A percentile compares a stretch with the other conserved stretches of the same genome.
phyloP scores from a whole-genome alignment of 2,329 filamentous ascomycete species.

The Rasamsonia emersonii region DNA sequence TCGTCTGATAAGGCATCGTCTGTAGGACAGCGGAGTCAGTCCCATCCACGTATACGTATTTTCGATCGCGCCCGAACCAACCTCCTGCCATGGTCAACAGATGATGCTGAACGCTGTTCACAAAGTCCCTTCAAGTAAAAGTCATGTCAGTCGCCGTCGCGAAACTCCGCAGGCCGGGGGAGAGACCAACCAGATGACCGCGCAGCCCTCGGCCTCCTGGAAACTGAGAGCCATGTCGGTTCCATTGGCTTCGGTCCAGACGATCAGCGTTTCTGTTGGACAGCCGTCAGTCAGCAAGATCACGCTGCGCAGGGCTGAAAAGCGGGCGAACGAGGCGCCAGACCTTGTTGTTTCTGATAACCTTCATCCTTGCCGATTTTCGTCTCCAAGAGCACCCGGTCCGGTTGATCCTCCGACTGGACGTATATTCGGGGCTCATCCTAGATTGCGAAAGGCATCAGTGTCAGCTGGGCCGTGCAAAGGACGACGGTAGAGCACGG shows the following conservation, averaged over 20 bases:
- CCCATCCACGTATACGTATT: constrained; percentile 7
- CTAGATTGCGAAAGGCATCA: constrained; percentile 31
- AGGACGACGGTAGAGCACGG: constrained; percentile 2
- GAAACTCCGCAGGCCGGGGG: constrained; percentile 10
- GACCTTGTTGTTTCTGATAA: constrained; percentile 96
- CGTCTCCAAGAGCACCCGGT: constrained; percentile 76
- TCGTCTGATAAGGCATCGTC: constrained; percentile 90
- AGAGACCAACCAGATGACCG: constrained; percentile 68
- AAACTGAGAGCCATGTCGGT: constrained; percentile 98
- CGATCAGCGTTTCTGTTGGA: constrained; percentile 78
- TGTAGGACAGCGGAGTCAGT: constrained; percentile 21
- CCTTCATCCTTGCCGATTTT: constrained; percentile 88
- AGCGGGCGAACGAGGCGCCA: not conserved
- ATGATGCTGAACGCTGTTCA: constrained; percentile 73
- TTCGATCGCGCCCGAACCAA: no score
- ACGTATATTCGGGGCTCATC: constrained; percentile 85
- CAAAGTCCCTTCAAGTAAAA: constrained; percentile 64
- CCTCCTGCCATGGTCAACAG: constrained; percentile 55
- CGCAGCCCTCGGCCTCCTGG: constrained; percentile 91
- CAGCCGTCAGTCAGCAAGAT: constrained; percentile 17
- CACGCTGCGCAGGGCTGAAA: constrained; percentile 1
- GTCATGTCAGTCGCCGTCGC: constrained; percentile 15
- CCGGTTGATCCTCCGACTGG: constrained; percentile 84
- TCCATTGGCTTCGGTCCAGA: constrained; percentile 89
- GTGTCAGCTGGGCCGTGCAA: not conserved